Base-by-base conservation (phyloP, 371 early-diverging fungal species). In the Neoconidiobolus thromboides region DNA sequence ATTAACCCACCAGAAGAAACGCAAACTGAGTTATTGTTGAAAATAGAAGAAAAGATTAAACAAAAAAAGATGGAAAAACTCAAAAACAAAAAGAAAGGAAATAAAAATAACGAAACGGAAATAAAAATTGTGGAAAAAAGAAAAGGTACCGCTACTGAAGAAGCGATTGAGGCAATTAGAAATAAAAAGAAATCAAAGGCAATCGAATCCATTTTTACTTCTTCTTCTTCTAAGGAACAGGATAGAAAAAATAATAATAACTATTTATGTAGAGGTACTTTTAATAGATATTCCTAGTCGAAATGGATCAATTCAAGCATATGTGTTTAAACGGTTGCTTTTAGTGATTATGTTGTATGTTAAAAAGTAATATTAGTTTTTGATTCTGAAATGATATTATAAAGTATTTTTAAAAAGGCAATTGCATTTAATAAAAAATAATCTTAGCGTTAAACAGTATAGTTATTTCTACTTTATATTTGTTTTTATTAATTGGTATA, bases 51-150 rank as follows among this genome's bases (percentile, higher is more conserved):
- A 36, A 26, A 26, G 26, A 26, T 26, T 26, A 26, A 26, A 26
- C 70, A 71, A 0, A 69, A 86, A 67, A 72, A 68, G 15, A 79
- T 69, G 62, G 26, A 26, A 26, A 76, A 81, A 55, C 81, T 74
- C 62, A 71, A 69, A 48, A 71, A 67, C 55, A 75, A 76, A 52
- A 80, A 77, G 60, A 79, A 75, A 3, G 79, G 77, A 48, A 43
- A 26, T 1, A 44, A 52, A 3, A 26, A 26, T 26, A 43, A 43
- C 57, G 52, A 57, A 36, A 37, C 43, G 36, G 47, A 38, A 1
- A 26, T 26, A 26, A 26, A 26, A 26, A 26, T 26, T 26, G 26
- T 26, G 26, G 26, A 26, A 26, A 26, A 26, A 26, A 26, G 26
- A 26, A 26, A 26, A 26, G 26, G 26, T 26, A 26, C 26, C 26